These are phyloP conservation scores for Ustulina deusta DNA, from an alignment of 2,329 filamentous ascomycete species.

Conservation along the genomic window DNA sequence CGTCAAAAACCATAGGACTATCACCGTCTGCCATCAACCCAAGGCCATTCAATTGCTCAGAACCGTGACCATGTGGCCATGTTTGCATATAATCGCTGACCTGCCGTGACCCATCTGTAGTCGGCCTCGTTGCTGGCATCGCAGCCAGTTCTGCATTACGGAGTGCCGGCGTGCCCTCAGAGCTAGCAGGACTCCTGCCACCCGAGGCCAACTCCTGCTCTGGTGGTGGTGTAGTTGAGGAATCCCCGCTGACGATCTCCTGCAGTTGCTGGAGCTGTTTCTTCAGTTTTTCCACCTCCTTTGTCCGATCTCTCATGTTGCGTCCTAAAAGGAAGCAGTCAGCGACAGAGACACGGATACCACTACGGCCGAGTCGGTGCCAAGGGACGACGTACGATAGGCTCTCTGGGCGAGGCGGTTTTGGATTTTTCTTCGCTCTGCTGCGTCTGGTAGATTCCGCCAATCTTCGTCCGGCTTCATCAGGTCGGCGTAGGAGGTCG, in stretches of 20 bases:
- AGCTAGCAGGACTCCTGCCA: constrained; percentile 45
- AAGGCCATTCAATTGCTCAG: constrained; percentile 46
- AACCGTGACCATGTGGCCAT: constrained; percentile 45
- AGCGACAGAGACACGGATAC: constrained; percentile 8
- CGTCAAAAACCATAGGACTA: constrained; percentile 45
- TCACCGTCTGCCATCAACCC: constrained; percentile 47
- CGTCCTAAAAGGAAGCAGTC: constrained; percentile 43
- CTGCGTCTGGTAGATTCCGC: constrained; percentile 51
- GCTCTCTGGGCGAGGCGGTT: constrained; percentile 53
- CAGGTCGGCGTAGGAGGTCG: constrained; percentile 51
- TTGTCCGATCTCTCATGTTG: constrained; percentile 52
- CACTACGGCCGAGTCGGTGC: background rate
- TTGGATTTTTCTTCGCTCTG: constrained; percentile 53
- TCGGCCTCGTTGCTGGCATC: constrained; percentile 36
- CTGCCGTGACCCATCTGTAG: constrained; percentile 42
- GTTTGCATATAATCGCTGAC: constrained; percentile 48
- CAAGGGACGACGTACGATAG: constrained; percentile 47
- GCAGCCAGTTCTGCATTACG: constrained; percentile 37
- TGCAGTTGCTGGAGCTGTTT: constrained; percentile 52
- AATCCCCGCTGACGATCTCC: constrained; percentile 45
- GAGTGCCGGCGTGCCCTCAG: constrained; percentile 38
- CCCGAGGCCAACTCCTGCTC: constrained; percentile 47
- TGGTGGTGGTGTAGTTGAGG: constrained; percentile 47
- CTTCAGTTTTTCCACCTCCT: constrained; percentile 52
- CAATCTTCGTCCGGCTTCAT: constrained; percentile 54